Conservation (phyloP, 1,139 yeast genomes). For the Saccharomyces hybrid region DNA sequence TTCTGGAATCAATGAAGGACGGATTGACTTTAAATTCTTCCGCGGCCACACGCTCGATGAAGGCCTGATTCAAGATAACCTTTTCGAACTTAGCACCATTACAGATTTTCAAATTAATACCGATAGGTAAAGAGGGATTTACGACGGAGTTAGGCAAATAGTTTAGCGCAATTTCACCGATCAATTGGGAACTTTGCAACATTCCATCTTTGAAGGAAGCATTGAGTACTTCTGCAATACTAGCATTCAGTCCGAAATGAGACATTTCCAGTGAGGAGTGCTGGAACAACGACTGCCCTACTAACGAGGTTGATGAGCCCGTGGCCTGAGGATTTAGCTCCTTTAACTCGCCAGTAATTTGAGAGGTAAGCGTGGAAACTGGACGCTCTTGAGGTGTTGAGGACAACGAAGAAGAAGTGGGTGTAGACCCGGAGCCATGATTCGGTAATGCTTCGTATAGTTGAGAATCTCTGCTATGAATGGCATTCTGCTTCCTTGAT, state of each 20-base stretch:
- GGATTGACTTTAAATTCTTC: constrained; percentile 33
- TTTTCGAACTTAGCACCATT: constrained; percentile 30
- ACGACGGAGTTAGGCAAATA: constrained; percentile 37
- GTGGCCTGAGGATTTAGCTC: constrained; percentile 35
- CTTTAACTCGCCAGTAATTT: constrained; percentile 27
- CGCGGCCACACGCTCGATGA: constrained; percentile 32
- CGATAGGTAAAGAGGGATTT: constrained; percentile 30
- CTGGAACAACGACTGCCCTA: constrained; percentile 36
- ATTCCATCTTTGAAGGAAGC: constrained; percentile 65
- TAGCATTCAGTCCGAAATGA: constrained; percentile 61
- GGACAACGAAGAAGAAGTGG: not conserved
- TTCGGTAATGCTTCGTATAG: not conserved
- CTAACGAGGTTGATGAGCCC: constrained; percentile 30
- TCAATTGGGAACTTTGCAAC: constrained; percentile 48
- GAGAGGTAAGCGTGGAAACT: constrained; percentile 11
- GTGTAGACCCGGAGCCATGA: not conserved
- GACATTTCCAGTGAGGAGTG: constrained; percentile 41
- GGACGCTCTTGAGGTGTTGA: constrained; percentile 1
- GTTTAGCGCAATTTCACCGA: constrained; percentile 77
- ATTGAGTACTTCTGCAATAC: constrained; percentile 78
- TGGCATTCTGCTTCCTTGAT: constrained; percentile 42
- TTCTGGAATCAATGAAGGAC: constrained; percentile 41
- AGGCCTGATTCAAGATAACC: constrained; percentile 34
- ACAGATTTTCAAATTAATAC: constrained; percentile 32
- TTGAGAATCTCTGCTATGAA: not conserved